phyloP scores from a whole-genome alignment of 148 eudicot species.

The Oxyria digyna region DNA sequence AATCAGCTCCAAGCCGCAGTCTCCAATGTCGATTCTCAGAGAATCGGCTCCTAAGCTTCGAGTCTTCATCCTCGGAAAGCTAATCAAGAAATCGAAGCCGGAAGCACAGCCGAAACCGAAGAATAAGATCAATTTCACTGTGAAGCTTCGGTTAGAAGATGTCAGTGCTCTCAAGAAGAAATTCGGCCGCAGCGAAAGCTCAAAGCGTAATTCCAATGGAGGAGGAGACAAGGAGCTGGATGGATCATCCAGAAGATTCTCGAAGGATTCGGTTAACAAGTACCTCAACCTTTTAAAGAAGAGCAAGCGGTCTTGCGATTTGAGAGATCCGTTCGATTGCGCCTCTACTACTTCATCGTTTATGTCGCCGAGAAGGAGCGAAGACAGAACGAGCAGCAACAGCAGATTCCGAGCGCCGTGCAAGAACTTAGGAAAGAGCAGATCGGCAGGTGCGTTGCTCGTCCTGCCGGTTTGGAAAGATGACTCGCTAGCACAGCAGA shows the following conservation, averaged over 20 bases:
- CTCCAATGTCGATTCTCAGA: slow-evolving; percentile 24
- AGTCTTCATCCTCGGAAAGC: slow-evolving; percentile 20
- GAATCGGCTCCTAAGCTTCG: slow-evolving; percentile 21
- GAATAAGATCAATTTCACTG: slow-evolving; percentile 11
- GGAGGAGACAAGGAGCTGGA: slow-evolving; percentile 8
- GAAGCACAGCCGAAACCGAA: slow-evolving; percentile 8
- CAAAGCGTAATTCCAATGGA: slow-evolving; percentile 11
- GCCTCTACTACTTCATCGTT: not conserved
- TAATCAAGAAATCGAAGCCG: slow-evolving; percentile 16
- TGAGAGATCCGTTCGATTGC: not conserved
- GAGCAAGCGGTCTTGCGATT: slow-evolving; percentile 12
- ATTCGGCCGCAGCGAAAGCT: slow-evolving; percentile 21
- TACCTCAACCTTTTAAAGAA: slow-evolving; percentile 36
- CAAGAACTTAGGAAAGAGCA: slow-evolving; percentile 32
- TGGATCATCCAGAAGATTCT: slow-evolving; percentile 16
- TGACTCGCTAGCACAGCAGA: slow-evolving; percentile 30
- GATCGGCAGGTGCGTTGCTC: slow-evolving; percentile 31
- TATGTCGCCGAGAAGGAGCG: slow-evolving; percentile 5
- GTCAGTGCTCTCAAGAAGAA: not conserved
- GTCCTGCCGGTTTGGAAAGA: slow-evolving; percentile 22
- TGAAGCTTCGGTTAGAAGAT: slow-evolving; percentile 13
- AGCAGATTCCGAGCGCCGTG: slow-evolving; percentile 21
- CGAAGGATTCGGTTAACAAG: slow-evolving; percentile 21
- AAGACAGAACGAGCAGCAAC: slow-evolving; percentile 1
- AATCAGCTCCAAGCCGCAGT: slow-evolving; percentile 20